These are phyloP conservation scores for Chiua virens DNA, from an alignment of 768 basidiomycete species.

Conservation along the genomic window DNA sequence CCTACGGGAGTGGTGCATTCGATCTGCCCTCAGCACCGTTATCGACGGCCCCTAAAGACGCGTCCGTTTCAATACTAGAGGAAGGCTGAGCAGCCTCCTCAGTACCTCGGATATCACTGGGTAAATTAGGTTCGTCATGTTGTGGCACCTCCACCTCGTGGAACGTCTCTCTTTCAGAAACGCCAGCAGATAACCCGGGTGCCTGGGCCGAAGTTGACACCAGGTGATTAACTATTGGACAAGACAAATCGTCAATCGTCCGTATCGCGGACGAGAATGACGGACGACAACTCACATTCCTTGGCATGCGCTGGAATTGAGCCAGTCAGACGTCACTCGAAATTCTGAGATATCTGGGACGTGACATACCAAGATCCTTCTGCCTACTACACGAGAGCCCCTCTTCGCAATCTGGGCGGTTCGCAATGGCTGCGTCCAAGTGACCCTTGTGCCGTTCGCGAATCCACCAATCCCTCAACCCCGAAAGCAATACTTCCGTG, in stretches of 20 bases:
- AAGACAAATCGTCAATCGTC: slow-evolving; percentile 3
- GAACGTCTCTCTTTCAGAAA: not conserved
- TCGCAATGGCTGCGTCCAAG: slow-evolving; percentile 52
- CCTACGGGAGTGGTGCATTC: not conserved
- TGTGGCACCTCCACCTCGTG: slow-evolving; percentile 3
- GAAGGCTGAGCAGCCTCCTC: slow-evolving; percentile 2
- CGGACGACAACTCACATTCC: slow-evolving; percentile 57
- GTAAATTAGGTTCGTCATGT: not conserved
- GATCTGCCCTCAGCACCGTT: slow-evolving; percentile 2
- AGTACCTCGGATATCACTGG: not conserved
- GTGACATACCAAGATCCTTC: slow-evolving; percentile 59
- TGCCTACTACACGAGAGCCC: slow-evolving; percentile 61
- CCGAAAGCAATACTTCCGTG: slow-evolving; percentile 71
- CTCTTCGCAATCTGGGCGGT: slow-evolving; percentile 67
- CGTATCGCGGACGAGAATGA: not conserved
- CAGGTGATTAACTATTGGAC: slow-evolving; percentile 41
- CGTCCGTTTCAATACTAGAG: not conserved
- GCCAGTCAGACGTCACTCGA: slow-evolving; percentile 8
- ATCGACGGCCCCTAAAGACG: not conserved
- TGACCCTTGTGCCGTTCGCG: slow-evolving; percentile 71
- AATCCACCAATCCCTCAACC: slow-evolving; percentile 81
- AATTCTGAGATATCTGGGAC: not conserved
- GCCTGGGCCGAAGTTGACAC: slow-evolving; percentile 15
- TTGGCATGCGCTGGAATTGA: slow-evolving; percentile 58
- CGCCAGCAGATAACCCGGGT: not conserved